phyloP scores from a whole-genome alignment of 2,329 filamentous ascomycete species.

The Sclerotinia minor region DNA sequence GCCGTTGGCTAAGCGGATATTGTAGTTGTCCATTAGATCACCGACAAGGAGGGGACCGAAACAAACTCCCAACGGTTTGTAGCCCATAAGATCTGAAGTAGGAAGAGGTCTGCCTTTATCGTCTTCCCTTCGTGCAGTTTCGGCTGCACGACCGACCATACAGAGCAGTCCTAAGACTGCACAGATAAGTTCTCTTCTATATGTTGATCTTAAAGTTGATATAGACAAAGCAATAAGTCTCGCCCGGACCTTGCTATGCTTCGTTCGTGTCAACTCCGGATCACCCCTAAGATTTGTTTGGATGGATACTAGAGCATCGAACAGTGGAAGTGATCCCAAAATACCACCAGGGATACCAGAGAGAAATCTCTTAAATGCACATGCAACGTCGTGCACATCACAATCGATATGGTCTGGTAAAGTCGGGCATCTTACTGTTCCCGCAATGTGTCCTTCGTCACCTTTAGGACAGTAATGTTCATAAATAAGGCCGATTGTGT shows the following conservation, averaged over 20 bases:
- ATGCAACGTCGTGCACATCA: slow-evolving; percentile 64
- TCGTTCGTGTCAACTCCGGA: slow-evolving; percentile 53
- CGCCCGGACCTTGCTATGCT: slow-evolving; percentile 58
- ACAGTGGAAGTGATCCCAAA: slow-evolving; percentile 60
- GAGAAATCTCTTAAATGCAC: slow-evolving; percentile 66
- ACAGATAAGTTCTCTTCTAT: slow-evolving; percentile 63
- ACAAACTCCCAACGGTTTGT: slow-evolving; percentile 60
- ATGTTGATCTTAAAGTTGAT: slow-evolving; percentile 57
- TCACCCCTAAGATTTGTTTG: slow-evolving; percentile 56
- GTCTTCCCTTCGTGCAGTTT: slow-evolving; percentile 55
- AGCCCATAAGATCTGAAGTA: slow-evolving; percentile 63
- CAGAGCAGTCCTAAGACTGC: slow-evolving; percentile 66
- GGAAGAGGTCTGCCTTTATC: slow-evolving; percentile 53
- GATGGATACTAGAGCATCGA: slow-evolving; percentile 63
- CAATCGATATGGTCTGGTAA: slow-evolving; percentile 61
- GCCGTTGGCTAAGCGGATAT: slow-evolving; percentile 38
- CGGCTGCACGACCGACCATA: slow-evolving; percentile 58
- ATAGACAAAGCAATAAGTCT: slow-evolving; percentile 66
- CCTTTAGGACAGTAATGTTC: slow-evolving; percentile 61
- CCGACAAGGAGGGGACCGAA: slow-evolving; percentile 66
- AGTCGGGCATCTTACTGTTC: slow-evolving; percentile 59
- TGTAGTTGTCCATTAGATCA: slow-evolving; percentile 55
- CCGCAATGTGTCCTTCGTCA: slow-evolving; percentile 50
- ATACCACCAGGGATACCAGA: slow-evolving; percentile 65
- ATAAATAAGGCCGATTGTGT: slow-evolving; percentile 58